A percentile compares a stretch with the other conserved stretches of the same genome.
Evolutionary conservation across 2,329 filamentous ascomycete genomes (phyloP).

Genomic region (Trichoderma cornu-damae): DNA sequence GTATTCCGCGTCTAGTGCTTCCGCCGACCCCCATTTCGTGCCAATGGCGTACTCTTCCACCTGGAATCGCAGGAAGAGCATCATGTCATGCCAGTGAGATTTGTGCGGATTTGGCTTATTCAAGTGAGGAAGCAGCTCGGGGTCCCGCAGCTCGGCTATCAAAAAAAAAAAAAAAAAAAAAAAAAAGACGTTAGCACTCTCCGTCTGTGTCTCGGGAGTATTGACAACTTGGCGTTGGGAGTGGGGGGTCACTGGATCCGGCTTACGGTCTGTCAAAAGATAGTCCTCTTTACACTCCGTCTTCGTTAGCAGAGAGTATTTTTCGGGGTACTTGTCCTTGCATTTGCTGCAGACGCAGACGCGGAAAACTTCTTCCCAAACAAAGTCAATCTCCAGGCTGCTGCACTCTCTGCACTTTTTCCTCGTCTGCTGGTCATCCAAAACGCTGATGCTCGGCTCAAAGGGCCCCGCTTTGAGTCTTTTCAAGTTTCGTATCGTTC

Average conservation of each 20-base stretch:
- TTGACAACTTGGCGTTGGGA: background rate
- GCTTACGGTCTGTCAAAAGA: slow-evolving; percentile 80
- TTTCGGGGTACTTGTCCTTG: slow-evolving; percentile 86
- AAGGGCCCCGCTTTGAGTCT: slow-evolving; percentile 74
- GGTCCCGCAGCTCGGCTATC: slow-evolving; percentile 80
- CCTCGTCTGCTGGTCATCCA: slow-evolving; percentile 57
- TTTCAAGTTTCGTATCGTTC: slow-evolving; percentile 66
- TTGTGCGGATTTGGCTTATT: slow-evolving; percentile 93
- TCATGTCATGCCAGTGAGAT: slow-evolving; percentile 97
- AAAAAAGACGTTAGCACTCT: background rate
- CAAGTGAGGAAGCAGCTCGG: slow-evolving; percentile 78
- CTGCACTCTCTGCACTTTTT: slow-evolving; percentile 81
- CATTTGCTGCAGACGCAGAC: slow-evolving; percentile 73
- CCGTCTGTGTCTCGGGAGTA: no score
- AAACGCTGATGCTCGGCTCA: slow-evolving; percentile 78
- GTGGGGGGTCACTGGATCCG: no score
- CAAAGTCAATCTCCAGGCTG: slow-evolving; percentile 84
- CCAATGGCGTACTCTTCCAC: slow-evolving; percentile 90
- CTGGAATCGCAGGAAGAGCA: slow-evolving; percentile 89
- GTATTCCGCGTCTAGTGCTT: slow-evolving; percentile 84
- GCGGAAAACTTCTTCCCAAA: slow-evolving; percentile 82
- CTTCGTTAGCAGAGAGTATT: slow-evolving; percentile 93
- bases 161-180: background rate
- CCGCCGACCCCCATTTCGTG: slow-evolving; percentile 84
- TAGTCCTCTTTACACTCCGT: slow-evolving; percentile 96